A percentile compares a stretch with the other conserved stretches of the same genome.
phyloP scores from a whole-genome alignment of 148 eudicot genomes.

The Rhododendron molle region DNA sequence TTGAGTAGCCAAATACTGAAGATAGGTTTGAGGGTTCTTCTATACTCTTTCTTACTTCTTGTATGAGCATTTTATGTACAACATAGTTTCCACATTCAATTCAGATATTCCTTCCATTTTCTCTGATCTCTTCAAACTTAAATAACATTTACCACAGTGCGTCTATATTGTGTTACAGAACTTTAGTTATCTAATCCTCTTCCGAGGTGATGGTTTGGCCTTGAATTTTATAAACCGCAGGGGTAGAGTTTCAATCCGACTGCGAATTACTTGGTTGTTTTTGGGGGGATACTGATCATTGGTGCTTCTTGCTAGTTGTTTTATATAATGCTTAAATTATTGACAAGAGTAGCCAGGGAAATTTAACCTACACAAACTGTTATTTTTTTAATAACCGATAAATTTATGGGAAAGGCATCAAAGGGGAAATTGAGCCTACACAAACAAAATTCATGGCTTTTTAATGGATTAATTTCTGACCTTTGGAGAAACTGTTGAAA shows the following conservation, averaged over 20 bases:
- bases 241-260: not conserved
- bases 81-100: not conserved
- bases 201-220: not conserved
- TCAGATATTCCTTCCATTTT: not conserved
- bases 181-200: not conserved
- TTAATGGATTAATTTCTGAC: not conserved
- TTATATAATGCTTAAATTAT: not conserved
- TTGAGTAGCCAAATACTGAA: not conserved
- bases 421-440: not conserved
- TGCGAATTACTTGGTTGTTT: not conserved
- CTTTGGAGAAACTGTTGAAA: not conserved
- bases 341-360: not conserved
- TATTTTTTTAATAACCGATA: not conserved
- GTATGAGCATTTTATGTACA: not conserved
- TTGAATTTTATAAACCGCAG: not conserved
- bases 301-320: not conserved
- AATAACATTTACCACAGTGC: not conserved
- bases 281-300: not conserved
- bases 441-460: not conserved
- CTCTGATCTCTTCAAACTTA: not conserved
- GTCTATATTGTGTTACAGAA: not conserved
- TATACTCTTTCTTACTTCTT: not conserved
- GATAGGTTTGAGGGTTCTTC: not conserved
- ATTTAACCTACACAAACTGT: not conserved
- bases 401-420: not conserved